Conservation (phyloP, 2,329 filamentous ascomycete genomes). For the Sarocladium oryzae region DNA sequence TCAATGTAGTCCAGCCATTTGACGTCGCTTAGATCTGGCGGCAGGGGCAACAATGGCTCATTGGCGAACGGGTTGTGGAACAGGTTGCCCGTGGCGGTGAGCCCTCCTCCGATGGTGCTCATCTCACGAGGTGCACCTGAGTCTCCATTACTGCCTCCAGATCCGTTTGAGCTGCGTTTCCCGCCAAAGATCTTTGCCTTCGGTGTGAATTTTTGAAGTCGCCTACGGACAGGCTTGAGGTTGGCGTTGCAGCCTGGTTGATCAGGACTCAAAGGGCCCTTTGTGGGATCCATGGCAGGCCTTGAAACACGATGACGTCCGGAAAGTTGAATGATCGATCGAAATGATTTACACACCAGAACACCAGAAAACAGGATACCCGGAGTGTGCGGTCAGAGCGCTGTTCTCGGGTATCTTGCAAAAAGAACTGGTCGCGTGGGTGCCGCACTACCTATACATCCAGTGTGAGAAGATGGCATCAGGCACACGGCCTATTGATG, state of each 20-base stretch:
- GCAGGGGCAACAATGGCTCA: constrained; percentile 16
- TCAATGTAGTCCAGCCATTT: constrained; percentile 27
- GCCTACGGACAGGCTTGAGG: constrained; percentile 2
- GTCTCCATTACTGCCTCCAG: too few species aligned
- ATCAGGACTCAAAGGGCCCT: neutral
- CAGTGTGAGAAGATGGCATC: too few species aligned
- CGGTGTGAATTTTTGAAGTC: constrained; percentile 1
- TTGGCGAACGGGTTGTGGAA: neutral
- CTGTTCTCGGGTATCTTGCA: too few species aligned
- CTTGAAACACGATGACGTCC: too few species aligned
- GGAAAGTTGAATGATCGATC: too few species aligned
- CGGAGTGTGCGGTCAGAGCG: too few species aligned
- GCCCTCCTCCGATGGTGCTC: neutral
- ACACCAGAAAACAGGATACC: too few species aligned
- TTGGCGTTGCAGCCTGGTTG: neutral
- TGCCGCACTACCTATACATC: too few species aligned
- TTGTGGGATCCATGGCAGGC: neutral
- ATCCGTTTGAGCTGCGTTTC: constrained; percentile 1
- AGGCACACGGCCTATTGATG: too few species aligned
- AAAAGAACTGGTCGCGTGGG: too few species aligned
- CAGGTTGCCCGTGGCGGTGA: neutral
- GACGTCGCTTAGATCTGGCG: constrained; percentile 26
- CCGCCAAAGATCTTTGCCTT: constrained; percentile 2
- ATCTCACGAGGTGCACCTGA: neutral
- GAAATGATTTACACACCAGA: too few species aligned